Base-by-base conservation (phyloP, 345 rosid genomes). In the Excoecaria cochinchinensis region DNA sequence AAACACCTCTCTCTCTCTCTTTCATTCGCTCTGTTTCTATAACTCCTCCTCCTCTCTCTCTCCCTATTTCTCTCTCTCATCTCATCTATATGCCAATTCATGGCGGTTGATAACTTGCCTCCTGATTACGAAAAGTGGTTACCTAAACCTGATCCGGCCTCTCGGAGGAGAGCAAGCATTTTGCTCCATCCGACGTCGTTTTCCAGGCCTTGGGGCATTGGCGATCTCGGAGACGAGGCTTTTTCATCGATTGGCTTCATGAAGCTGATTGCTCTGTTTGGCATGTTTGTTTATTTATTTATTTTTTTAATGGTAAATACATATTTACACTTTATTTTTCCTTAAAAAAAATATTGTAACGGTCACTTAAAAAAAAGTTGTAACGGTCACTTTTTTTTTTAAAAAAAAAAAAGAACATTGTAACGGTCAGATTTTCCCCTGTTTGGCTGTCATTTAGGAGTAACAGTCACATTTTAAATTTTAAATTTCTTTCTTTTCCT, bases 181-280 rank as follows among this genome's bases (percentile, higher is more conserved):
- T 81, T 95, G 86, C 94, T 95, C 63, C 99, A 95, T 72, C 99
- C 97, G 81, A 95, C 97, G 66, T 92, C 99, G 77, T 87, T 95
- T 61, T 84, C 80, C 5, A 92, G 97, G 4, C 88, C 93, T 19
- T 85, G 86, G 60, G 97, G 99, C 47, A 90, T 92, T 36, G 99
- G 99, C 46, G 99, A 92, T 82, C 85, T 95, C 63, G 99, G 97
- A 1, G 87, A 84, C 39, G 89, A 91, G 72, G 90, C 91, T 31
- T 88, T 92, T 61, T 95, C 80, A 78, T 95, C 62, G 97, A 95
- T 72, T 95, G 99, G 99, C 94, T 95, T 22, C 92, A 85, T 67
- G 81, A 78, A 51, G 80, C 97, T 61, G 95, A 97, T 31, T 91
- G 95, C 84, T 92, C 97, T 62, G 82, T 95, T 73, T 95, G 99